Evolutionary conservation across 108 stramenopile genomes (phyloP).

Genomic region (Discostella stelligeroides): DNA sequence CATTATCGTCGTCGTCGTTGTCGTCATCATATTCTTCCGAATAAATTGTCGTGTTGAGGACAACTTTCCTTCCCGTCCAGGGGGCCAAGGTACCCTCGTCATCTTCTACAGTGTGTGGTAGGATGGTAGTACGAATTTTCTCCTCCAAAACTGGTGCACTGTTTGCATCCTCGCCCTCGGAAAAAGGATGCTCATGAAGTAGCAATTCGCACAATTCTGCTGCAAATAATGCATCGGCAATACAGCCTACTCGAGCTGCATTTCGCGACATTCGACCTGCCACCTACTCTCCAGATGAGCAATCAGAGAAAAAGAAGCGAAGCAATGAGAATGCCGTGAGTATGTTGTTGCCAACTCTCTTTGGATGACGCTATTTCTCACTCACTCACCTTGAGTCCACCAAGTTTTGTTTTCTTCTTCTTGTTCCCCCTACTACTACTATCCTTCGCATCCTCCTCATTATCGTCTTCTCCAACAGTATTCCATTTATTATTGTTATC

Average conservation of each 20-base stretch:
- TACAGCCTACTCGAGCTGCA: conserved; percentile 67
- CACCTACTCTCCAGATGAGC: too few species aligned
- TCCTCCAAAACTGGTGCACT: too few species aligned
- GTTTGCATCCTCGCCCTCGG: too few species aligned
- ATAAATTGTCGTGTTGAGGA: conserved; percentile 48
- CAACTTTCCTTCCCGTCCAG: conserved; percentile 44
- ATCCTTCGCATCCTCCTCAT: conserved; percentile 1
- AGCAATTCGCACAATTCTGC: conserved; percentile 85
- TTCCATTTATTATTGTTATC: conserved; percentile 19
- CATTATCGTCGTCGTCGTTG: too few species aligned
- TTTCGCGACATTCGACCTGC: conserved; percentile 73
- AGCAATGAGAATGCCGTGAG: too few species aligned
- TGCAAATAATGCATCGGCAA: conserved; percentile 71
- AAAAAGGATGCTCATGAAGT: conserved; percentile 23
- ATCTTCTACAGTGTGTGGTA: not conserved
- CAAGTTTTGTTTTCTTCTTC: conserved; percentile 21
- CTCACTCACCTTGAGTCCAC: conserved; percentile 56
- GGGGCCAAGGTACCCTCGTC: conserved; percentile 49
- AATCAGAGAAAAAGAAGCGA: too few species aligned
- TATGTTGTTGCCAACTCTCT: too few species aligned
- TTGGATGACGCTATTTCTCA: too few species aligned
- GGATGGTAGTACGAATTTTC: too few species aligned
- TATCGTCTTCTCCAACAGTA: conserved; percentile 7
- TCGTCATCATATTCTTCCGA: not conserved
- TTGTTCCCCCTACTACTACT: conserved; percentile 1